These are phyloP conservation scores for Debaryomycetaceae sp. DNA, from an alignment of 1,139 yeast genomes.

Conservation along the genomic window DNA sequence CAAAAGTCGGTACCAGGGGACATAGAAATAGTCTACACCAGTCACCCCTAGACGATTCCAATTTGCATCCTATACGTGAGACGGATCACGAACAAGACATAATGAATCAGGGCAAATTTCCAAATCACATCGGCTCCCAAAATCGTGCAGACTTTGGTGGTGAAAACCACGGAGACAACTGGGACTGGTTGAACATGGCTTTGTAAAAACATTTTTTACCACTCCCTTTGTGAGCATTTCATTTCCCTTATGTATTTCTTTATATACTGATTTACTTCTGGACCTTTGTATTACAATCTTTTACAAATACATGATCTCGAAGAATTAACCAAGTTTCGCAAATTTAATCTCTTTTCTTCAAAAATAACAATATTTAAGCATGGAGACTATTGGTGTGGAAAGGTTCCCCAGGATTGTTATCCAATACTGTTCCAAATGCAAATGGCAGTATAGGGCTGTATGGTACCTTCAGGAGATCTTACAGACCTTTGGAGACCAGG, in stretches of 20 bases:
- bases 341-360: not conserved
- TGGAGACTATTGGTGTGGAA: not conserved
- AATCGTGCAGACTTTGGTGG: not conserved
- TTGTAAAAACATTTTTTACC: slow-evolving; percentile 11
- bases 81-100: slow-evolving; percentile 10
- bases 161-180: slow-evolving; percentile 17
- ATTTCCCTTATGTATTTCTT: not conserved
- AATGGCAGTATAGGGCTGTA: slow-evolving; percentile 47
- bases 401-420: slow-evolving; percentile 32
- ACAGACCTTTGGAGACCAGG: slow-evolving; percentile 39
- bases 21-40: not conserved
- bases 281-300: not conserved
- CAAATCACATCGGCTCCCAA: slow-evolving; percentile 1
- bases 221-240: not conserved
- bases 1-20: not conserved
- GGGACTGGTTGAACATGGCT: slow-evolving; percentile 42
- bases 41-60: slow-evolving; percentile 1
- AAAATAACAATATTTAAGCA: not conserved
- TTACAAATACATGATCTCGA: not conserved
- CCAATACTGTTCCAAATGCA: slow-evolving; percentile 42
- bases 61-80: slow-evolving; percentile 13
- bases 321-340: not conserved
- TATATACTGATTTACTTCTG: not conserved
- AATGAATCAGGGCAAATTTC: slow-evolving; percentile 4
- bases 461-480: slow-evolving; percentile 46